phyloP scores from a whole-genome alignment of 2,329 filamentous ascomycete genomes.

The Diaporthe longicolla region DNA sequence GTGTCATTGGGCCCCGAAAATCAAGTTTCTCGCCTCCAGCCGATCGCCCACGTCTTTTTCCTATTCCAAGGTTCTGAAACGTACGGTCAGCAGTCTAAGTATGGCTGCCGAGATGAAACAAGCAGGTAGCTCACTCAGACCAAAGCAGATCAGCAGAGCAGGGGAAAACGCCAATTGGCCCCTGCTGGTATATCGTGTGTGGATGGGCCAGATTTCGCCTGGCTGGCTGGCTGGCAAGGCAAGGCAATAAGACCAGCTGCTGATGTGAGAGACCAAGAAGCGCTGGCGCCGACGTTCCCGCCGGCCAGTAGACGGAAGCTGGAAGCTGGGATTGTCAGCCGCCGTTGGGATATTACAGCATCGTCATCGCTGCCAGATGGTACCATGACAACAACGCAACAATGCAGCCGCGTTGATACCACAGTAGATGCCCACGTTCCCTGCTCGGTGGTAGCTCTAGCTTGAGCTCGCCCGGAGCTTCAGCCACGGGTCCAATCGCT shows the following conservation, averaged over 20 bases:
- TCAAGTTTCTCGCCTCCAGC: conserved; percentile 30
- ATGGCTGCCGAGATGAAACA: conserved; percentile 42
- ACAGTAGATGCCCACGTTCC: not conserved
- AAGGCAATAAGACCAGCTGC: not conserved
- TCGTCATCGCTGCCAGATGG: conserved; percentile 5
- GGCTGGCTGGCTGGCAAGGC: not conserved
- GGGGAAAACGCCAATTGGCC: conserved; percentile 13
- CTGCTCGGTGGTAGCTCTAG: conserved; percentile 7
- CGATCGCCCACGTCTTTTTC: conserved; percentile 33
- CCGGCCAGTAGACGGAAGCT: not conserved
- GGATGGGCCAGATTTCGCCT: not conserved
- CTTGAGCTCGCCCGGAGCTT: conserved; percentile 23
- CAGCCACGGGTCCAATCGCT: conserved; percentile 24
- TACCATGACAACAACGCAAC: not conserved
- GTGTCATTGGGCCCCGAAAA: conserved; percentile 30
- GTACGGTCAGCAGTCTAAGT: conserved; percentile 28
- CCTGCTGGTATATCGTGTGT: conserved; percentile 8
- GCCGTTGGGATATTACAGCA: conserved; percentile 3
- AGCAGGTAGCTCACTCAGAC: conserved; percentile 14
- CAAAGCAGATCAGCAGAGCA: conserved; percentile 25
- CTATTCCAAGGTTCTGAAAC: conserved; percentile 40
- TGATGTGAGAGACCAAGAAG: not conserved
- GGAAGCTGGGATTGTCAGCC: not conserved
- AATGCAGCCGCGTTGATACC: conserved; percentile 5
- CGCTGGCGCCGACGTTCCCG: conserved; percentile 1